phyloP scores from a whole-genome alignment of 257 asterid species.

The Penstemon eatonii region DNA sequence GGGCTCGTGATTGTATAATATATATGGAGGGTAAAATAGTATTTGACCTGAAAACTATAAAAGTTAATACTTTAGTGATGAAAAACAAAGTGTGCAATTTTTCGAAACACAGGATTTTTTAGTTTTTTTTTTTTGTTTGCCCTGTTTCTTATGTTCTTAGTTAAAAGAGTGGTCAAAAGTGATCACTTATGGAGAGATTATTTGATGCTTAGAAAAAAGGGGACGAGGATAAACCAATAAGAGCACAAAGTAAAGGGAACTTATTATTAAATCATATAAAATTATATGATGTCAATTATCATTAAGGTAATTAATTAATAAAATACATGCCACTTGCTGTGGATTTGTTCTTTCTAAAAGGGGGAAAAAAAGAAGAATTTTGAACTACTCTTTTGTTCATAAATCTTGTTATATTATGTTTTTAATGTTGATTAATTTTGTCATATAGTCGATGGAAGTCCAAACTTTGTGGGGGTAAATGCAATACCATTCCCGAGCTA shows the following conservation, averaged over 20 bases:
- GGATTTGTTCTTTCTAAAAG: not conserved
- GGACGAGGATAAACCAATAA: constrained; percentile 9
- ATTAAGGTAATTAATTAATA: not conserved
- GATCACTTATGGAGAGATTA: not conserved
- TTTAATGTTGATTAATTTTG: not conserved
- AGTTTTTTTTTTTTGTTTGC: no score
- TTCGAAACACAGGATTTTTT: no score
- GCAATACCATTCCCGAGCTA: no score
- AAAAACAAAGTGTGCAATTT: not conserved
- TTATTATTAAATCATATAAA: constrained; percentile 4
- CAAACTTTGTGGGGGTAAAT: not conserved
- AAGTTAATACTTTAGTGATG: not conserved
- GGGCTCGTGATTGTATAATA: no score
- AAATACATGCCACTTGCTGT: constrained; percentile 15
- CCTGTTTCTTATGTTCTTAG: not conserved
- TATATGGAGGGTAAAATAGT: no score
- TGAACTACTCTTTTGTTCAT: not conserved
- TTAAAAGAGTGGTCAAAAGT: not conserved
- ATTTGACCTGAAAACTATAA: not conserved
- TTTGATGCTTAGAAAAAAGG: not conserved
- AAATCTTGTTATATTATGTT: not conserved
- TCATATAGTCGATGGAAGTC: not conserved
- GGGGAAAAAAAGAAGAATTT: constrained; percentile 13
- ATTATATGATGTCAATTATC: not conserved
- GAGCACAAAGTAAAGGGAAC: constrained; percentile 7